Conservation (phyloP, 192 early-diverging fungal species). For the Rhizophagus sp. region DNA sequence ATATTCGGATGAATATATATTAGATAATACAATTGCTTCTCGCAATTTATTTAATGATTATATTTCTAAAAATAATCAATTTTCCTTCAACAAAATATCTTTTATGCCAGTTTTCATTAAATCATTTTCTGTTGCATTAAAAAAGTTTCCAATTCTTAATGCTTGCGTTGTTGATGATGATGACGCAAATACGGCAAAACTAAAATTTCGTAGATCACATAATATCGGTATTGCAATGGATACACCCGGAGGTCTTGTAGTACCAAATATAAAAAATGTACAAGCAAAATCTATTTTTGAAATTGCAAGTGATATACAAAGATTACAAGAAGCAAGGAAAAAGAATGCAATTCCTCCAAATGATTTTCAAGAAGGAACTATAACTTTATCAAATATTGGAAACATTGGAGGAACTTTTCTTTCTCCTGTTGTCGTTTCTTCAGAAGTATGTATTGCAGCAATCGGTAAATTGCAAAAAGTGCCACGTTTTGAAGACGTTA, state of each 20-base stretch:
- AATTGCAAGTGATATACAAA: conserved; percentile 81
- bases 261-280: conserved; percentile 94
- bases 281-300: conserved; percentile 85
- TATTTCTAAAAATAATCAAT: conserved; percentile 49
- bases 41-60: conserved; percentile 68
- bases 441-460: conserved; percentile 89
- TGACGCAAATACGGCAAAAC: conserved; percentile 48
- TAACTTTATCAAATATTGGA: conserved; percentile 94
- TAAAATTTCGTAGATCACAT: conserved; percentile 78
- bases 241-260: conserved; percentile 88
- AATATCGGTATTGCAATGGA: conserved; percentile 98
- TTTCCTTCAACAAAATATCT: conserved; percentile 72
- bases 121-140: conserved; percentile 77
- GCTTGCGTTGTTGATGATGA: conserved; percentile 55
- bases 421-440: conserved; percentile 85
- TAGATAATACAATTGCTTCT: conserved; percentile 68
- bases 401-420: conserved; percentile 90
- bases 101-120: conserved; percentile 98
- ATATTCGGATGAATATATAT: conserved; percentile 85
- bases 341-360: conserved; percentile 57
- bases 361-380: conserved; percentile 83
- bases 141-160: conserved; percentile 87
- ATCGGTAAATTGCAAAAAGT: conserved; percentile 81
- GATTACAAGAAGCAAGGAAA: conserved; percentile 67
- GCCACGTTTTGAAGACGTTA: conserved; percentile 75